Evolutionary conservation across 495 filamentous ascomycete genomes (phyloP).

Genomic region (Hapsidospora chrysogenum): DNA sequence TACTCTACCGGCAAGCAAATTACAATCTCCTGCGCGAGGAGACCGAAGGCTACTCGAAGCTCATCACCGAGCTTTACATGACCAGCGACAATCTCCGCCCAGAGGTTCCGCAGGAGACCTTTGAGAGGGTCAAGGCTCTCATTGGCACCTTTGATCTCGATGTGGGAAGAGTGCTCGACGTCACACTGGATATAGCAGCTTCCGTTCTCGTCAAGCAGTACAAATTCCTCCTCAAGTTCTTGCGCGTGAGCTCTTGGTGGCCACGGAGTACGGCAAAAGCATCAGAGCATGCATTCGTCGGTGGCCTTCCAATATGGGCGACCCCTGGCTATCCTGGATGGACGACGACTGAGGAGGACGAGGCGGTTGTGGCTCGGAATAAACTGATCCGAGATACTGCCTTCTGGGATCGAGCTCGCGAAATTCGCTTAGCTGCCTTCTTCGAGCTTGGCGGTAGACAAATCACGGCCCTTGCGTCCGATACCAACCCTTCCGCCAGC

Average conservation of each 20-base stretch:
- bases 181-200: constrained; percentile 78
- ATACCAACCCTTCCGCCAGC: constrained; percentile 3
- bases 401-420: constrained; percentile 71
- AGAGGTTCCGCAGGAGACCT: constrained; percentile 31
- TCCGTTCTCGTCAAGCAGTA: constrained; percentile 70
- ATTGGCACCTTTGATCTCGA: constrained; percentile 89
- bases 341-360: constrained; percentile 46
- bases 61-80: constrained; percentile 77
- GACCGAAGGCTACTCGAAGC: constrained; percentile 81
- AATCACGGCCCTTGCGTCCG: constrained; percentile 19
- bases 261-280: constrained; percentile 39
- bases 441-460: constrained; percentile 64
- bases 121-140: constrained; percentile 69
- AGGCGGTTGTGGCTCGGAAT: constrained; percentile 27
- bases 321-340: constrained; percentile 45
- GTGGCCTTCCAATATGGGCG: constrained; percentile 67
- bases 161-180: constrained; percentile 85
- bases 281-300: constrained; percentile 16
- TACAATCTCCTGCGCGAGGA: constrained; percentile 95
- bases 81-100: constrained; percentile 44
- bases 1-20: constrained; percentile 87
- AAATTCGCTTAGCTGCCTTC: constrained; percentile 64
- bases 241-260: constrained; percentile 94
- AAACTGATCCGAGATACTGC: constrained; percentile 46
- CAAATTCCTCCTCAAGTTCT: constrained; percentile 81